Base-by-base conservation (phyloP, 2,329 filamentous ascomycete genomes). In the Exophiala dermatitidis region DNA sequence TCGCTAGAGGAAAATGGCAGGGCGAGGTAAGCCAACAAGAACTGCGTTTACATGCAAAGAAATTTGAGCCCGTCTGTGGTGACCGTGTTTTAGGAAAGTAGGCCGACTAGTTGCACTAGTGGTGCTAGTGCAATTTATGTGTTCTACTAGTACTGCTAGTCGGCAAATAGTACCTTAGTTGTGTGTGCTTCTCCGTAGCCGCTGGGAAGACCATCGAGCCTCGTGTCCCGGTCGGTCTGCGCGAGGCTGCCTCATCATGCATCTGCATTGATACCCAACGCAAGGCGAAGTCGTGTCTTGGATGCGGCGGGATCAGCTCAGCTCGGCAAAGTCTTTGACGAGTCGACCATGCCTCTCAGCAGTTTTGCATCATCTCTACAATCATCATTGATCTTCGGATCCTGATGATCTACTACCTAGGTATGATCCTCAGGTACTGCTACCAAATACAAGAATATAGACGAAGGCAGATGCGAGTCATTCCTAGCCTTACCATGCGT, bases 221-320 rank as follows among this genome's bases (percentile, higher is more conserved):
- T 36, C 7, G 33, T 7, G n/a, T 36, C n/a, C 33, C 7, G 2
- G n/a, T n/a, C n/a, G 42, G 7, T 8, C 10, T 10, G 12, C 6
- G 32, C 7, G 42, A 30, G 28, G 30, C 42, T 45, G 4, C 6
- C 28, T 12, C 42, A 10, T n/a, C 4, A 5, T 32, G 8, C 28
- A 32, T 29, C 40, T 45, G 42, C 42, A 45, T 45, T 30, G 42
- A 45, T 45, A 32, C 42, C 42, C 42, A 45, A 45, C 28, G 7
- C 42, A 32, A n/a, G 42, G 42, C 42, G 28, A 45, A 6, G n/a
- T 29, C 32, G 12, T 6, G 7, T 9, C 12, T 29, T 29, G 12
- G 7, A 45, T 31, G 9, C 4, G 10, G 6, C 3, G 3, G 4
- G 28, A n/a, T 32, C 10, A 32, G 42, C 28, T 32, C 6, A n/a